Evolutionary conservation across 1,139 yeast species (phyloP), one percentile per base, ranked within the genome.

Genomic region (Meyerozyma smithsonii): DNA sequence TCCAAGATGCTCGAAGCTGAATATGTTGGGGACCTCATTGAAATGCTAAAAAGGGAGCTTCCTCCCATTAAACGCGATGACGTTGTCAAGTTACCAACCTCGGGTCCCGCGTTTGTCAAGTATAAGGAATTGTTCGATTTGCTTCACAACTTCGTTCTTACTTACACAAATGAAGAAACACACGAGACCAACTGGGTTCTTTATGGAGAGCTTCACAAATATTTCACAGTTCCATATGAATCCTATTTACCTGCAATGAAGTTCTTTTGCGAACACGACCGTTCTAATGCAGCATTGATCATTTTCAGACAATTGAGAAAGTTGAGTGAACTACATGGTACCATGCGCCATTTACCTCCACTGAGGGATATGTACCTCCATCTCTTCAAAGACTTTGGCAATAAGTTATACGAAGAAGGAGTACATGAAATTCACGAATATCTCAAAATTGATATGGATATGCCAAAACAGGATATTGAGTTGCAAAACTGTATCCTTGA

Each of bases 331-430:
- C 64, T 74, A 15, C 80, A 77, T 38, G 83, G 81, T 1, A 55
- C 51, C 32, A 62, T 59, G 35, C 48, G 52, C 32, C 56, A 62
- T 44, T 52, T 72, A 5, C 79, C 83, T 10, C 87, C 94, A 0
- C 88, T 85, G 48, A 69, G 72, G 37, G 79, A 79, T n/a, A 77
- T 84, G 60, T 86, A 85, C 51, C 56, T 70, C 45, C 74, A 76
- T 49, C 59, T 85, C 20, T 78, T 86, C 52, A 66, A 73, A 40
- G 74, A 75, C 41, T 84, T 84, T 62, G 87, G 90, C 1, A 64
- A 70, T 36, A 65, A 66, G 40, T 61, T 74, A 25, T 85, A 82
- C 49, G 81, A 76, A 44, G 83, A 80, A 23, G 95, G 94, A 0
- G 80, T 85, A 6, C 66, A 69, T 36, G 85, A 82, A 44, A 60